A percentile compares a stretch with the other conserved stretches of the same genome.
These are phyloP conservation scores for Zalaria obscura DNA, from an alignment of 2,329 filamentous ascomycete species.

Conservation along the genomic window DNA sequence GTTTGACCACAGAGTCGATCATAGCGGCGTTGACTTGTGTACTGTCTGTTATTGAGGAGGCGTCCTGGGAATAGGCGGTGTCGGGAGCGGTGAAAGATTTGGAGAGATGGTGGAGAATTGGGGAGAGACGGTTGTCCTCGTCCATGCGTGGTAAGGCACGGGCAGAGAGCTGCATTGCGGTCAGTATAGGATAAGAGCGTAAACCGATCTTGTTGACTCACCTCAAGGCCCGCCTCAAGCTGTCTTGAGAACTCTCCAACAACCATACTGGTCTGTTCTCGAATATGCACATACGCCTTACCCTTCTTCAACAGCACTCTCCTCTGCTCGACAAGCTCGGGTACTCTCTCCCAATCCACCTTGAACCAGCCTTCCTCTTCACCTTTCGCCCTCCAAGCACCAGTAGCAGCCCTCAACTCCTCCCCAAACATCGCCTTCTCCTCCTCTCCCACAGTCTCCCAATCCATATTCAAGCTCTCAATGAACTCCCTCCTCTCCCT, in stretches of 20 bases:
- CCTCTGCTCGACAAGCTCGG: constrained; percentile 72
- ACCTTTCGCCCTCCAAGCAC: constrained; percentile 28
- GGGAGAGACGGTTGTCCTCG: constrained; percentile 81
- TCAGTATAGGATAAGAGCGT: no score
- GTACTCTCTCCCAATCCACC: constrained; percentile 87
- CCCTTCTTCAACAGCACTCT: constrained; percentile 64
- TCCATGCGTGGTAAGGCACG: constrained; percentile 82
- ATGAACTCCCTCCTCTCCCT: constrained; percentile 66
- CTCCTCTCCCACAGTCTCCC: constrained; percentile 66
- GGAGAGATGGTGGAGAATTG: constrained; percentile 68
- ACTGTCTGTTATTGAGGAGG: constrained; percentile 43
- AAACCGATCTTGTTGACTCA: constrained; percentile 23
- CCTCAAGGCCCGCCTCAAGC: constrained; percentile 72
- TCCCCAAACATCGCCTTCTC: constrained; percentile 57
- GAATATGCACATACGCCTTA: constrained; percentile 79
- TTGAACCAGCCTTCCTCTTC: constrained; percentile 92
- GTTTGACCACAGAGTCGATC: constrained; percentile 63
- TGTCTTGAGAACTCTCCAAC: constrained; percentile 70
- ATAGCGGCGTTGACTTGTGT: constrained; percentile 64
- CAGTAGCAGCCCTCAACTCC: constrained; percentile 46
- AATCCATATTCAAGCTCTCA: constrained; percentile 62
- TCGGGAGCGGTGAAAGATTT: constrained; percentile 93
- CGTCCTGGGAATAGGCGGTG: constrained; percentile 57
- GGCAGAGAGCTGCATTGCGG: constrained; percentile 54
- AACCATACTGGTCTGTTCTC: constrained; percentile 81